Conservation (phyloP, 2,329 filamentous ascomycete species). For the Ophiostoma fasciatum region DNA sequence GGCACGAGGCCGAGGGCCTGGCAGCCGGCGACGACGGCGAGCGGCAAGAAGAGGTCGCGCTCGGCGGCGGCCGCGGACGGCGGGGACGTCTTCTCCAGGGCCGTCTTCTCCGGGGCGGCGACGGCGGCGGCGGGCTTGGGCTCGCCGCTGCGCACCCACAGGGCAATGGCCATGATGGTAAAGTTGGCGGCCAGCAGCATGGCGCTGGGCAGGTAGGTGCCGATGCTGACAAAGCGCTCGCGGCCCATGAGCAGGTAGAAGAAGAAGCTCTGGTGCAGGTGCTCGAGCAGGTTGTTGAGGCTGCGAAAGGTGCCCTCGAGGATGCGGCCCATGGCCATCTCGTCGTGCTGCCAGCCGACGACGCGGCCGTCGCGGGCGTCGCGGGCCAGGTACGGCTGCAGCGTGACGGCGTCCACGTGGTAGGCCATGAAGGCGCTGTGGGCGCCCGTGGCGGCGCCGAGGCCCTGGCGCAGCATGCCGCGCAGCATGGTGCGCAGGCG, state of each 20-base stretch:
- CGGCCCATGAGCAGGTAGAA: constrained; percentile 91
- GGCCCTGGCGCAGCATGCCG: constrained; percentile 82
- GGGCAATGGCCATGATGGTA: constrained; percentile 80
- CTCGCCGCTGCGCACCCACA: constrained; percentile 84
- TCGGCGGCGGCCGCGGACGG: constrained; percentile 27
- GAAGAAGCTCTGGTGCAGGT: constrained; percentile 98
- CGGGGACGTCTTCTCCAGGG: constrained; percentile 16
- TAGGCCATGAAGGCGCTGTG: constrained; percentile 97
- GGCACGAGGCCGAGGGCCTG: constrained; percentile 71
- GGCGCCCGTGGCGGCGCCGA: constrained; percentile 77
- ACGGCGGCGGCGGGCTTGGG: constrained; percentile 17
- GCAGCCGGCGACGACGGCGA: constrained; percentile 54
- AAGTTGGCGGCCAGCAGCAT: constrained; percentile 94
- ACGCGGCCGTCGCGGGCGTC: constrained; percentile 26
- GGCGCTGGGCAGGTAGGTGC: constrained; percentile 91
- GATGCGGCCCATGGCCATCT: constrained; percentile 84
- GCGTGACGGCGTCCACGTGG: constrained; percentile 87
- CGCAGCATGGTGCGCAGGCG: constrained; percentile 77
- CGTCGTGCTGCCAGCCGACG: constrained; percentile 84
- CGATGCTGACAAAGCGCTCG: constrained; percentile 92
- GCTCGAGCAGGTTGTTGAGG: constrained; percentile 90
- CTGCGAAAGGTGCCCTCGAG: constrained; percentile 85
- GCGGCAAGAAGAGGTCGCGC: constrained; percentile 55
- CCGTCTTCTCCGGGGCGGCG: constrained; percentile 13
- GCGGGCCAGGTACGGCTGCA: constrained; percentile 51